Evolutionary conservation across 225 moss, liverwort and hornwort species (phyloP), one percentile per base, ranked within the genome.

Genomic region (Physcomitrellopsis africana): DNA sequence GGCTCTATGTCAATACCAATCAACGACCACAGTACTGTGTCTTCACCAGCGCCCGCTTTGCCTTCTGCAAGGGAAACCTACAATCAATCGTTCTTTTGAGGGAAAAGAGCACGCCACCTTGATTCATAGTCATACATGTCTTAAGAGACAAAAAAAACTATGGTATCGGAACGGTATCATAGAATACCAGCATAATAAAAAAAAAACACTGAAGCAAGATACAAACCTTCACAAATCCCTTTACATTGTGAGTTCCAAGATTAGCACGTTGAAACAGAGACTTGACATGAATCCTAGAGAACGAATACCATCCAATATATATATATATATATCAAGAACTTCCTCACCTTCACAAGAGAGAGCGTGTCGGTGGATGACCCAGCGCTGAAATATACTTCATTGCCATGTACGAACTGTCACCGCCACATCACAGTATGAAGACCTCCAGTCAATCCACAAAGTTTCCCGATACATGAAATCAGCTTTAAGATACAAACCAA

Each of bases 331-430:
- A 47, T 10, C 54, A 51, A 55, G 57, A 67, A 22, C 9, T 45
- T 76, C 44, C 72, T 67, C 69, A 96, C 95, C 91, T 96, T 93
- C 58, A 83, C 89, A 60, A 96, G 76, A 52, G 92, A 93, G 22
- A 87, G 67, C 24, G 93, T 86, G 82, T 90, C 86, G 46, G 80
- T 58, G 32, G 90, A 81, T 24, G 96, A 96, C 58, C 96, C 96
- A 23, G 86, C 96, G 85, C 83, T 89, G 54, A 93, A 72, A 74
- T 92, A 91, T 52, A 91, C 80, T 51, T 86, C 81, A 19, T 96
- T 86, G 59, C 84, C 92, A 76, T 72, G 63, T 37, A 84, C 75
- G 51, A 72, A 81, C 95, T 96, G 90, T 68, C 77, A 66, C 70
- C 68, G 73, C 32, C 67, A 78, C 47, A 80, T n/a, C 57, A 26